Evolutionary conservation across 2,329 filamentous ascomycete species (phyloP), one percentile per base, ranked within the genome.

Genomic region (Knufia petricola): DNA sequence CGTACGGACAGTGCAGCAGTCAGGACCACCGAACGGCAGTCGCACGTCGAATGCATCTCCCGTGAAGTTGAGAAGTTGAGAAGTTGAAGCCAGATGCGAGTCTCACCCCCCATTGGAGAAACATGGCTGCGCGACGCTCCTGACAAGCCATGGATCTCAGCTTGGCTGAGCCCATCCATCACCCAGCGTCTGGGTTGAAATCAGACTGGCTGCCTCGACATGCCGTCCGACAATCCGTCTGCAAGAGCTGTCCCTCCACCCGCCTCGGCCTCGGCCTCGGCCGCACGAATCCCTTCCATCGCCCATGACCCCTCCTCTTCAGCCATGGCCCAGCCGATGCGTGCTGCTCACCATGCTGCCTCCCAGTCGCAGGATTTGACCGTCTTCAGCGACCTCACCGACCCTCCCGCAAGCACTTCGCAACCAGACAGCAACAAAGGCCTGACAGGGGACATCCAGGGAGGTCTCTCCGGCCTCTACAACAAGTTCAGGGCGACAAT

Each of bases 321-420:
- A 54, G 82, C 85, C 50, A 74, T 90, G 31, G 80, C 85, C 28
- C 79, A 87, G 53, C 78, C 84, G 15, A 79, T 95, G 52, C 85
- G 94, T 66, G 82, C 86, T 59, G 95, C 95, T 57, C 90, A 95
- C 66, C 87, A 75, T 44, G 82, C 85, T 4, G 88, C 89, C n/a
- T 94, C 85, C 61, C 85, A 86, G 63, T 85, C 85, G 28, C 84
- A 85, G 54, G 79, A 81, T 28, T 74, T 96, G 41, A 96, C 90
- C 2, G 94, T 88, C 7, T 96, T 96, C 68, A 94, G 94, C 67
- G 89, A 95, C 61, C 89, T 94, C 60, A 85, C 84, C 4, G 64
- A 61, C 46, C 69, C 69, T 1, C 76, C 83, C 1, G 81, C 82
- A 3, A 81, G 85, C 0, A 70, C 74, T 2, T 69, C 78, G 1